These are phyloP conservation scores for Orbilia quercus DNA, from an alignment of 2,329 filamentous ascomycete species.

Conservation along the genomic window DNA sequence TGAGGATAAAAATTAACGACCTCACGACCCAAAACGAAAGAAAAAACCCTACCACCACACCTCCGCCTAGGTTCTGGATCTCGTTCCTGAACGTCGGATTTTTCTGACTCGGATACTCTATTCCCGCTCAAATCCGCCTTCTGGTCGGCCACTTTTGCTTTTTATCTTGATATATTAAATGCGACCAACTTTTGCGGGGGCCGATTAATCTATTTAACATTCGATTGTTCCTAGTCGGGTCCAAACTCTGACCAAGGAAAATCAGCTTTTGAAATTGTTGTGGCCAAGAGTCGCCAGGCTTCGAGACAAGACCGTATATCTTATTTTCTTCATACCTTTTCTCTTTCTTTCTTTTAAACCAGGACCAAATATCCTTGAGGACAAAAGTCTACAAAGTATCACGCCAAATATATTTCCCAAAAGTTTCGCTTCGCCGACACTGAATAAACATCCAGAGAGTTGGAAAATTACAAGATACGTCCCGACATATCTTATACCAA, in stretches of 20 bases:
- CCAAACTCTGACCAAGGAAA: conserved; percentile 28
- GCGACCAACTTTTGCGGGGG: conserved; percentile 22
- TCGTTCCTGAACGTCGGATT: conserved; percentile 3
- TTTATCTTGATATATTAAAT: conserved; percentile 51
- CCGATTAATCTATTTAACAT: conserved; percentile 53
- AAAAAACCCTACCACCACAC: conserved; percentile 40
- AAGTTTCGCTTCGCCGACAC: not conserved
- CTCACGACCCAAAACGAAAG: conserved; percentile 7
- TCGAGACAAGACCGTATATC: conserved; percentile 28
- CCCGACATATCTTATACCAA: too few species aligned
- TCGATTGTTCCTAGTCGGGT: conserved; percentile 35
- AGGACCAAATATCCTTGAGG: not conserved
- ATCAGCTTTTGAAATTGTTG: conserved; percentile 2
- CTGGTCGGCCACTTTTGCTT: conserved; percentile 16
- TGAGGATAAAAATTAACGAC: conserved; percentile 13
- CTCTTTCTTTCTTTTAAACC: conserved; percentile 6
- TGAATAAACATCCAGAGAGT: not conserved
- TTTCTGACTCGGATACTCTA: not conserved
- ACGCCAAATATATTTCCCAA: not conserved
- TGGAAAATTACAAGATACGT: too few species aligned
- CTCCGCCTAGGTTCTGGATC: not conserved
- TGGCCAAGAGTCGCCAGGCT: conserved; percentile 23
- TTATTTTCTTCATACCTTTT: conserved; percentile 20
- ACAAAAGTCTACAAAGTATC: not conserved
- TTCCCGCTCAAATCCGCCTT: conserved; percentile 18